These are phyloP conservation scores for Leccinum fallax DNA, from an alignment of 1,284 basidiomycete species.

Conservation along the genomic window DNA sequence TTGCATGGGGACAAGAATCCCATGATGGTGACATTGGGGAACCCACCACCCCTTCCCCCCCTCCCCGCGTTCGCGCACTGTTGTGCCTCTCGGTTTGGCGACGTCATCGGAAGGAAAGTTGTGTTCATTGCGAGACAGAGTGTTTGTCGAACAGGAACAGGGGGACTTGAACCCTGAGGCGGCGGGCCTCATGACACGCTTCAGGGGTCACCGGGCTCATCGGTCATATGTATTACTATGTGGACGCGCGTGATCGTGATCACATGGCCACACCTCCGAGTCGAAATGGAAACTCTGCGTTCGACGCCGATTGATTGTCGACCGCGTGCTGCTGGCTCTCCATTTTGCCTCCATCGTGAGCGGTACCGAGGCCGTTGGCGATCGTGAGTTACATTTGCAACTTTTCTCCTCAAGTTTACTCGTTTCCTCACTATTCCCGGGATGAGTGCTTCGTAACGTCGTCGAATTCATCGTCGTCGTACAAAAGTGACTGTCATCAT, in stretches of 20 bases:
- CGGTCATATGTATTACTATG: neutral
- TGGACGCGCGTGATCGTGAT: neutral
- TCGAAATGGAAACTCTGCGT: neutral
- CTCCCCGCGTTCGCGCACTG: neutral
- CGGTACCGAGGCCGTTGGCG: neutral
- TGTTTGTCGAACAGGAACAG: neutral
- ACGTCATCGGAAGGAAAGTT: neutral
- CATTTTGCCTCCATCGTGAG: neutral
- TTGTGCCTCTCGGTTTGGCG: neutral
- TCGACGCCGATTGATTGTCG: neutral
- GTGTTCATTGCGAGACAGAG: neutral
- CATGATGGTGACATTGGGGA: neutral
- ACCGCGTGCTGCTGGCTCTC: neutral
- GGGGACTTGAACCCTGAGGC: neutral
- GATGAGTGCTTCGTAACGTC: neutral
- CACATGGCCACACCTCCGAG: neutral
- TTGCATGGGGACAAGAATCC: no score
- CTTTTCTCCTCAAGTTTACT: neutral
- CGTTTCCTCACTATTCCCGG: neutral
- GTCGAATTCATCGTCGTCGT: neutral
- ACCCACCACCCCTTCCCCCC: neutral
- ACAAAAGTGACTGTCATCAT: neutral
- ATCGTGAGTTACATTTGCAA: neutral
- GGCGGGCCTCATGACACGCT: neutral
- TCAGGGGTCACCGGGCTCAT: neutral